Evolutionary conservation across 192 early-diverging fungal genomes (phyloP).

Genomic region (Entomortierella lignicola): DNA sequence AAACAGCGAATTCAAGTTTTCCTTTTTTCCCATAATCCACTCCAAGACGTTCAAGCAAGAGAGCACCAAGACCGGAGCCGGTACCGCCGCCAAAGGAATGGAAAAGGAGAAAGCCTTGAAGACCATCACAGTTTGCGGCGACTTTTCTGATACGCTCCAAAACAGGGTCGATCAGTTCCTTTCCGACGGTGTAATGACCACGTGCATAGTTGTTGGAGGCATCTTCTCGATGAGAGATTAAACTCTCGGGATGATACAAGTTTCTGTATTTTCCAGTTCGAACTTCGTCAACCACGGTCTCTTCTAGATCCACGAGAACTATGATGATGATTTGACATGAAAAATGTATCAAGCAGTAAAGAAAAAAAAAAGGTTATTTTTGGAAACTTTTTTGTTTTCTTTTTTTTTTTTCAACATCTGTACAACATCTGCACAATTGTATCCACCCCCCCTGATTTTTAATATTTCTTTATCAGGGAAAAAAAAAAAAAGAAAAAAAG

Average conservation of each 20-base stretch:
- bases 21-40: slow-evolving; percentile 99
- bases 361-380: too few species aligned
- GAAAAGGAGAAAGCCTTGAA: slow-evolving; percentile 99
- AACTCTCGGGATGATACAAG: slow-evolving; percentile 84
- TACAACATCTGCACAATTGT: too few species aligned
- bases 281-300: slow-evolving; percentile 98
- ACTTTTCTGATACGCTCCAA: slow-evolving; percentile 98
- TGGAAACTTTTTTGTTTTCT: too few species aligned
- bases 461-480: too few species aligned
- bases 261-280: slow-evolving; percentile 92
- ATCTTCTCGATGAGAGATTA: slow-evolving; percentile 99
- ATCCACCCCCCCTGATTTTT: too few species aligned
- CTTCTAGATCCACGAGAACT: slow-evolving; percentile 97
- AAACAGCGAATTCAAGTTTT: slow-evolving; percentile 99
- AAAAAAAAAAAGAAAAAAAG: background rate
- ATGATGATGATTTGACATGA: background rate
- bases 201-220: slow-evolving; percentile 99
- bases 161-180: slow-evolving; percentile 97
- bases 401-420: too few species aligned
- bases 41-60: slow-evolving; percentile 98
- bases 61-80: slow-evolving; percentile 98
- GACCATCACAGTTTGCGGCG: slow-evolving; percentile 97
- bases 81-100: slow-evolving; percentile 99
- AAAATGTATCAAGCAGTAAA: too few species aligned
- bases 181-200: slow-evolving; percentile 99